phyloP scores from a whole-genome alignment of 164 flowering plant species.

The Macadamia tetraphylla region DNA sequence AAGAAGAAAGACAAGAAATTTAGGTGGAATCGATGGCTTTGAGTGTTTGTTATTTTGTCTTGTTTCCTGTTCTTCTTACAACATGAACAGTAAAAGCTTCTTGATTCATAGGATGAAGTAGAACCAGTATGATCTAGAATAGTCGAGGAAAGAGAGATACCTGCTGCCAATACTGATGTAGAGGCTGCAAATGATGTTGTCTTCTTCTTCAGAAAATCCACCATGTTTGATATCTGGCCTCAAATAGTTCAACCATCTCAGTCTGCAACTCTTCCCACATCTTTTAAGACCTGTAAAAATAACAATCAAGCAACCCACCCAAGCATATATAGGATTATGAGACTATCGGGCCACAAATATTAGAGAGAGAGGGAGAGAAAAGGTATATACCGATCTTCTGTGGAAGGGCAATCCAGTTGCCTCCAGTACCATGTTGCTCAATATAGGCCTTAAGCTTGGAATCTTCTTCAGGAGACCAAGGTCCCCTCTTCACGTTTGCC shows the following conservation, averaged over 20 bases:
- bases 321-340: not conserved
- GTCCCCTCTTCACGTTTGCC: conserved; percentile 78
- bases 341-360: not conserved
- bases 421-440: conserved; percentile 66
- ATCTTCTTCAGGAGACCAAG: conserved; percentile 92
- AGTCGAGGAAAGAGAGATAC: conserved; percentile 25
- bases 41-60: not conserved
- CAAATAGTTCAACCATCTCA: conserved; percentile 86
- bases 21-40: not conserved
- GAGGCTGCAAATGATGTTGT: conserved; percentile 75
- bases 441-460: conserved; percentile 67
- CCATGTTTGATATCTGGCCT: conserved; percentile 90
- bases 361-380: conserved; percentile 4
- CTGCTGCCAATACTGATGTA: conserved; percentile 90
- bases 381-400: conserved; percentile 58
- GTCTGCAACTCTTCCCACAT: conserved; percentile 86
- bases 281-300: conserved; percentile 55
- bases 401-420: conserved; percentile 91
- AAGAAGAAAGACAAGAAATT: too few species aligned
- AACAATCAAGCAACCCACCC: not conserved
- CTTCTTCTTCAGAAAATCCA: conserved; percentile 90
- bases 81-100: not conserved
- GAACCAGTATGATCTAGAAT: not conserved
- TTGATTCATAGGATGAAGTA: not conserved
- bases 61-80: too few species aligned